Percentiles rank a stretch among this genome's conserved stretches.
Conservation (phyloP, 2,329 filamentous ascomycete species). For the Diaporthe sp. region DNA sequence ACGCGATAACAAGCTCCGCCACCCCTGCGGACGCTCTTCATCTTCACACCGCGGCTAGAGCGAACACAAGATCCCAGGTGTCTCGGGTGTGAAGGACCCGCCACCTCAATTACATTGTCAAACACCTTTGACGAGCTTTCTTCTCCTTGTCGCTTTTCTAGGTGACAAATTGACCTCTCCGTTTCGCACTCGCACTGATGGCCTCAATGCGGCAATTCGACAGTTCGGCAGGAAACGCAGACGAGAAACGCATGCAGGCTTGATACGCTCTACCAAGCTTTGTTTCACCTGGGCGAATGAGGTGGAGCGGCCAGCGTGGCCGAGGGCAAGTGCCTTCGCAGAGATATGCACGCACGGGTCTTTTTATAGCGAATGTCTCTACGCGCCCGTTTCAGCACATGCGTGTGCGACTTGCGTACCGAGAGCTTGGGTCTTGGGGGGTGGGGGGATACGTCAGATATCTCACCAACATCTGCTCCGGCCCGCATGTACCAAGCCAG, state of each 20-base stretch:
- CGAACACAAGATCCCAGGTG: background rate
- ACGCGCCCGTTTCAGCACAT: constrained; percentile 31
- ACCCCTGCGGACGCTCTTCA: background rate
- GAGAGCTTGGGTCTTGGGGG: constrained; percentile 23
- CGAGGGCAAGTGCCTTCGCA: background rate
- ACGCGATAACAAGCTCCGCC: background rate
- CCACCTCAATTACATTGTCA: constrained; percentile 1
- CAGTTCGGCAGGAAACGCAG: background rate
- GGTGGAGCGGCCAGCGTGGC: constrained; percentile 1
- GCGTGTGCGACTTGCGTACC: constrained; percentile 27
- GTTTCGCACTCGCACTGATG: constrained; percentile 21
- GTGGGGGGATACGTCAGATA: constrained; percentile 2
- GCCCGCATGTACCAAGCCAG: background rate
- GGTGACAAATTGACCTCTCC: constrained; percentile 1
- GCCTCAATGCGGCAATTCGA: constrained; percentile 6
- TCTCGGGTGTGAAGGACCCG: background rate
- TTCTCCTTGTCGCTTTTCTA: background rate
- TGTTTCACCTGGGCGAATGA: constrained; percentile 28
- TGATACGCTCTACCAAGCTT: constrained; percentile 26
- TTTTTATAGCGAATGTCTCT: constrained; percentile 26
- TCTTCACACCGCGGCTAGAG: background rate
- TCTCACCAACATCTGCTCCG: background rate
- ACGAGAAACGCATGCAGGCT: constrained; percentile 8
- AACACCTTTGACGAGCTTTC: background rate
- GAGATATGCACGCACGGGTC: constrained; percentile 23